Evolutionary conservation across 169 alveolate species (phyloP).

Genomic region (Miamiensis avidus): DNA sequence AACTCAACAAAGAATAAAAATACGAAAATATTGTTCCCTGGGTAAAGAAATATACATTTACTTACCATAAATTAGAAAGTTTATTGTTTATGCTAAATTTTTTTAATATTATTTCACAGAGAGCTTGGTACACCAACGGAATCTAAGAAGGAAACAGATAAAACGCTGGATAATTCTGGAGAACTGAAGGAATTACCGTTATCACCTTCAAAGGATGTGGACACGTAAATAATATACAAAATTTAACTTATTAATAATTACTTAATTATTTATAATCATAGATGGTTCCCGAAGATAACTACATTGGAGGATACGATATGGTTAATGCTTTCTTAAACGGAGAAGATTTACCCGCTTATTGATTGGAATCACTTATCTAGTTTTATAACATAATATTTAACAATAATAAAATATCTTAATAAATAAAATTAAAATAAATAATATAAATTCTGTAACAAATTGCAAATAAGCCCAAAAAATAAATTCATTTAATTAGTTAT

Average conservation of each 20-base stretch:
- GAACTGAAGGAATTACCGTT: slow-evolving; percentile 47
- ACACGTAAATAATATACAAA: slow-evolving; percentile 32
- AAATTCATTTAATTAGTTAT: background rate
- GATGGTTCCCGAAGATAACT: background rate
- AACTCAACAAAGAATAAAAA: slow-evolving; percentile 29
- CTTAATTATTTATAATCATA: too few species aligned
- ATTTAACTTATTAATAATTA: too few species aligned
- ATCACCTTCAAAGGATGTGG: slow-evolving; percentile 62
- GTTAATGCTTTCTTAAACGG: background rate
- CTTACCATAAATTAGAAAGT: too few species aligned
- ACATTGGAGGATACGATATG: background rate
- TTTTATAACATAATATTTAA: background rate
- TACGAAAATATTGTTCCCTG: background rate
- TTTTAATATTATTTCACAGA: background rate
- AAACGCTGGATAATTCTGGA: slow-evolving; percentile 49
- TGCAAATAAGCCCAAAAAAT: background rate
- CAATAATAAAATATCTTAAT: too few species aligned
- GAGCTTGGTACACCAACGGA: background rate
- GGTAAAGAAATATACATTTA: too few species aligned
- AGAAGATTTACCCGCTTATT: background rate
- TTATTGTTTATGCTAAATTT: too few species aligned
- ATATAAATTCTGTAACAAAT: too few species aligned
- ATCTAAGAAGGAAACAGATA: background rate
- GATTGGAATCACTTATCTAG: background rate
- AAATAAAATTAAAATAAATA: too few species aligned